Evolutionary conservation across 352 stramenopile genomes (phyloP).

Genomic region (Globisporangium canariense): DNA sequence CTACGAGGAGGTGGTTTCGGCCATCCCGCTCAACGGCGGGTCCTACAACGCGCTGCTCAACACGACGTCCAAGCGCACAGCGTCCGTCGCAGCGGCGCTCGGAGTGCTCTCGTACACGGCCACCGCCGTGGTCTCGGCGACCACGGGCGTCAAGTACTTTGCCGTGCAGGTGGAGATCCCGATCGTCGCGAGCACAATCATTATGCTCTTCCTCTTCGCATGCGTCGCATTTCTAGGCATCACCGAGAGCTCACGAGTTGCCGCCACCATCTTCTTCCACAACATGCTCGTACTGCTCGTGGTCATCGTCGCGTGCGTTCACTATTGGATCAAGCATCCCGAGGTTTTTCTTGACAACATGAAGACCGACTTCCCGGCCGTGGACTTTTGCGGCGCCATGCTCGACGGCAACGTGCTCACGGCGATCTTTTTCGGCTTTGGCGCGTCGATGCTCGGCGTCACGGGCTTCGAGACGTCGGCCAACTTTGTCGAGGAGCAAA

Average conservation of each 20-base stretch:
- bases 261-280: constrained; percentile 74
- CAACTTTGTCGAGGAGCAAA: constrained; percentile 87
- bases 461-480: constrained; percentile 87
- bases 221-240: constrained; percentile 69
- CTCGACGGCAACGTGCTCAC: constrained; percentile 38
- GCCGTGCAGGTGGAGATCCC: constrained; percentile 55
- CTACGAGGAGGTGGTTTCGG: constrained; percentile 87
- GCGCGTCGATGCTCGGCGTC: constrained; percentile 80
- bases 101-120: constrained; percentile 89
- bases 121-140: constrained; percentile 64
- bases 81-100: constrained; percentile 75
- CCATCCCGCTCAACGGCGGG: constrained; percentile 86
- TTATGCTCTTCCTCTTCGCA: constrained; percentile 73
- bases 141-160: constrained; percentile 77
- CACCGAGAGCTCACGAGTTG: constrained; percentile 69
- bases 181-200: constrained; percentile 35
- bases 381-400: constrained; percentile 51
- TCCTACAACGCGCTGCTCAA: constrained; percentile 90
- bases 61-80: constrained; percentile 82
- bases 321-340: constrained; percentile 54
- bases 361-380: constrained; percentile 40
- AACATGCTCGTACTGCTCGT: constrained; percentile 66
- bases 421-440: constrained; percentile 71
- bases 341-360: constrained; percentile 65
- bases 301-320: constrained; percentile 42